These are phyloP conservation scores for Phytophthora pini DNA, from an alignment of 352 stramenopile genomes.

Conservation along the genomic window DNA sequence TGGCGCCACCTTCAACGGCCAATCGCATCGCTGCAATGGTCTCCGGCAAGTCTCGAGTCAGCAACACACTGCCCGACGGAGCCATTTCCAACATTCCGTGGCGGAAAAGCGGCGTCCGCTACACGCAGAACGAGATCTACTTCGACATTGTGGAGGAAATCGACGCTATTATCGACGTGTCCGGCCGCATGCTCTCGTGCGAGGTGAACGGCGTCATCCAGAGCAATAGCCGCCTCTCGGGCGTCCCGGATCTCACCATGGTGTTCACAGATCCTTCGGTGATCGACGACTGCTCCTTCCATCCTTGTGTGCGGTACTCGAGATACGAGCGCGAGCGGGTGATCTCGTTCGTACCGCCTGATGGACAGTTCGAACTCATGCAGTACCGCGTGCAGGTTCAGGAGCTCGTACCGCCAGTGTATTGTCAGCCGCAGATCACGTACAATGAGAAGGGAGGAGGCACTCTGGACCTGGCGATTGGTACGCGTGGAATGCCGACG, in stretches of 20 bases:
- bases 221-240: constrained; percentile 95
- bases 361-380: constrained; percentile 97
- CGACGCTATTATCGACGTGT: constrained; percentile 96
- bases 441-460: constrained; percentile 81
- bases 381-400: constrained; percentile 88
- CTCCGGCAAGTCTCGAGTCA: constrained; percentile 91
- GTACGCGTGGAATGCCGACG: constrained; percentile 77
- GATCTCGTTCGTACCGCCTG: constrained; percentile 97
- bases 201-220: constrained; percentile 97
- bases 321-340: constrained; percentile 96
- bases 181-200: constrained; percentile 92
- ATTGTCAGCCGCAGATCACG: constrained; percentile 88
- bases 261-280: constrained; percentile 96
- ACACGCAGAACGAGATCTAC: constrained; percentile 98
- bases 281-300: constrained; percentile 98
- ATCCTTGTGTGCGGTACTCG: constrained; percentile 97
- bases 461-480: constrained; percentile 77
- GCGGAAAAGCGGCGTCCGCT: constrained; percentile 95
- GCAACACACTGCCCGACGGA: constrained; percentile 92
- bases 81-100: constrained; percentile 97
- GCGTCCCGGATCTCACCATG: constrained; percentile 97
- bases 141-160: constrained; percentile 99
- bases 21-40: constrained; percentile 90
- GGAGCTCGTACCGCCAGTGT: constrained; percentile 86
- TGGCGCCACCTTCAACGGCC: constrained; percentile 94